Base-by-base conservation (phyloP, 129 eudicot species). In the Pittosporum tobira region DNA sequence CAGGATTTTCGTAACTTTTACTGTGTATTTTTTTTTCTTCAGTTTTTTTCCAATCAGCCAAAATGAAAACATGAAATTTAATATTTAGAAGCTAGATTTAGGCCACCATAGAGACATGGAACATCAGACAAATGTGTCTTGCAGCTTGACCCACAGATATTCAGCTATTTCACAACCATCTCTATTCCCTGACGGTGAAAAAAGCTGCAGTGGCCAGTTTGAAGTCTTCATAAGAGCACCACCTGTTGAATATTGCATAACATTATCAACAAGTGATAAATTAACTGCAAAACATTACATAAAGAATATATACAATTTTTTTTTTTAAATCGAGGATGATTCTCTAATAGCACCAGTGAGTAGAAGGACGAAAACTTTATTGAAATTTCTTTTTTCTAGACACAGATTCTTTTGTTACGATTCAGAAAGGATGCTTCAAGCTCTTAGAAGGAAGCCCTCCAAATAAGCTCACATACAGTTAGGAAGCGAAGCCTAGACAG, bases 201-300 rank as follows among this genome's bases (percentile, higher is more conserved):
- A 59, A 6, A 50, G 57, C 51, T 51, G 51, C 60, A 45, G 25
- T 11, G 10, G 51, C 29, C 50, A 51, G 54, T 57, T 34, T 40
- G 65, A 59, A 67, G 51, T 47, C 37, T 53, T 72, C 70, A 65
- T 61, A 53, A 51, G 53, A 51, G 62, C 48, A 46, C 58, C 65
- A 69, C 68, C 79, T 69, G 77, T 59, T 73, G 68, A 19, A 73
- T 55, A 27, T 6, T 6, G 62, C 53, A 28, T 26, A 53, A 63
- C 18, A 15, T 43, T 43, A 29, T 66, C 49, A 66, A 56, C 21
- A 29, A 2, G 46, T 19, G 66, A 44, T 10, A 47, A 47, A 58
- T 16, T 15, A 11, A 13, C 12, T 19, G 20, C 1, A 42, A 26
- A 46, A 2, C 38, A 45, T 29, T 24, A 29, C 26, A 12, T 5